Conservation (phyloP, 169 alveolate species). For the Plasmodium gallinaceum region DNA sequence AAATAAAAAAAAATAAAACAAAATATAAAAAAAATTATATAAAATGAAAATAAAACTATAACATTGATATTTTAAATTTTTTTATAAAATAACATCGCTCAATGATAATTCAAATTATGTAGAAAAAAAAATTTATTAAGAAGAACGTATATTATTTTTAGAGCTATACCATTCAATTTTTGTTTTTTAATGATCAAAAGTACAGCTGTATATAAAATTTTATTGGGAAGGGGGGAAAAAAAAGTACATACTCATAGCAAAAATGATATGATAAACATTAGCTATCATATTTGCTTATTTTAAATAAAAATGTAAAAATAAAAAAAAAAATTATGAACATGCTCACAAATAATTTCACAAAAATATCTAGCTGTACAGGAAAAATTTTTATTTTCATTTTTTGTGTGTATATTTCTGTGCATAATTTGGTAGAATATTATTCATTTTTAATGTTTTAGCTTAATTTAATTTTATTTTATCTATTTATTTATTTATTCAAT, state of each 20-base stretch:
- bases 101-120: conserved; percentile 4
- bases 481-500: neutral
- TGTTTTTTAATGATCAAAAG: conserved; percentile 39
- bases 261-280: conserved; percentile 14
- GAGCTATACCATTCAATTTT: conserved; percentile 21
- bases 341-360: conserved; percentile 16
- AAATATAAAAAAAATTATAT: no score
- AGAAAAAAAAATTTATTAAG: neutral
- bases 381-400: neutral
- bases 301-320: neutral
- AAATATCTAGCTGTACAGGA: neutral
- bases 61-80: neutral
- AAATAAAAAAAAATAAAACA: conserved; percentile 5
- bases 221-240: conserved; percentile 15
- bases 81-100: conserved; percentile 20
- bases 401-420: conserved; percentile 6
- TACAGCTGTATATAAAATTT: conserved; percentile 18
- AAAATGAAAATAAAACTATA: neutral
- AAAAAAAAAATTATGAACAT: conserved; percentile 6
- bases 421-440: neutral
- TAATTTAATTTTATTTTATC: neutral
- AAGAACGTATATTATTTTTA: conserved; percentile 11
- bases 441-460: neutral
- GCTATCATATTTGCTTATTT: conserved; percentile 21
- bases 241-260: conserved; percentile 29